Percentiles rank a stretch among this genome's conserved stretches.
Evolutionary conservation across 139 green algal species (phyloP).

Genomic region (Mesotaenium endlicherianum): DNA sequence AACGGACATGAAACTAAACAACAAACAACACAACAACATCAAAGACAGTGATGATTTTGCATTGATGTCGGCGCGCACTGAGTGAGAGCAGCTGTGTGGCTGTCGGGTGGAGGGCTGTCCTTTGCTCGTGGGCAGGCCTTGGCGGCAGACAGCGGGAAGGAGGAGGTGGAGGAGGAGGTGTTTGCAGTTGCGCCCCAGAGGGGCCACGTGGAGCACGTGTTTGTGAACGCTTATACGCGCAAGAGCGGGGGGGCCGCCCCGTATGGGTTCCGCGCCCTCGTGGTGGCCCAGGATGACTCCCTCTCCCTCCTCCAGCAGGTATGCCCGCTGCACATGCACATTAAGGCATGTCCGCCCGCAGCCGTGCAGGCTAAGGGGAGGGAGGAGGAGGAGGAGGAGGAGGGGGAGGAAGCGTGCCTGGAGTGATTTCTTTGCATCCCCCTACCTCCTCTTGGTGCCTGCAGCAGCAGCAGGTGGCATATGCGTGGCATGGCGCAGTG

Average conservation of each 20-base stretch:
- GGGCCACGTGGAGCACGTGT: conserved; percentile 7
- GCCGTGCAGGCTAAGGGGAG: too few relatives aligned
- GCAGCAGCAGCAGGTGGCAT: not conserved
- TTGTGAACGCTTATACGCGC: conserved; percentile 32
- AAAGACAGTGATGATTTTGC: not conserved
- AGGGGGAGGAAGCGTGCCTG: too few relatives aligned
- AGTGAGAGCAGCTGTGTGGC: not conserved
- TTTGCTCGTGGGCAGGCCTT: not conserved
- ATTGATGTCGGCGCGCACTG: not conserved
- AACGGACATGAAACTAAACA: too few relatives aligned
- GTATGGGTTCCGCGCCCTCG: conserved; percentile 30
- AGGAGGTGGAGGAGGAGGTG: not conserved
- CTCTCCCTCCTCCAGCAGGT: conserved; percentile 41
- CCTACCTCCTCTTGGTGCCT: too few relatives aligned
- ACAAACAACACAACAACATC: too few relatives aligned
- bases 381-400: too few relatives aligned
- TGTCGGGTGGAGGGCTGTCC: not conserved
- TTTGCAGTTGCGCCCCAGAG: not conserved
- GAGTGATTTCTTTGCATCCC: too few relatives aligned
- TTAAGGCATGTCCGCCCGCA: too few relatives aligned
- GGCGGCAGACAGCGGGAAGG: not conserved
- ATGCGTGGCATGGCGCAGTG: too few relatives aligned
- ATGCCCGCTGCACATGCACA: too few relatives aligned
- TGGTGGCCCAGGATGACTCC: conserved; percentile 37
- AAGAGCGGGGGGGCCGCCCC: conserved; percentile 1